Conservation (phyloP, 2,329 filamentous ascomycete genomes). For the Arthrobotrys iridis region DNA sequence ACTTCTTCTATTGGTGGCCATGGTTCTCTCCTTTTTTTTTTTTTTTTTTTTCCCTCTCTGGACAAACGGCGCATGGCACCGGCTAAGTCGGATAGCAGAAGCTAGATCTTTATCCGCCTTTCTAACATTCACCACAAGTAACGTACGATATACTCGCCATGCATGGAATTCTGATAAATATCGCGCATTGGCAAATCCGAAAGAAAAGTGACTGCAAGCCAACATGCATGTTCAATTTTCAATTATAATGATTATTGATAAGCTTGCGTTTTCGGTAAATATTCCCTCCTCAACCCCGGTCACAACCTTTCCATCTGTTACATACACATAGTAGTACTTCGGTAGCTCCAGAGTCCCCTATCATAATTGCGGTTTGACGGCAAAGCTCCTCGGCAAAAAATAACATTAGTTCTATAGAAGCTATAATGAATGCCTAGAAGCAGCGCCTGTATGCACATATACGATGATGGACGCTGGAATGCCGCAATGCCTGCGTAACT, state of each 20-base stretch:
- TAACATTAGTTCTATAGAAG: neutral
- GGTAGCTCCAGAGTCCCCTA: conserved; percentile 12
- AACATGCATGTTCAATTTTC: conserved; percentile 16
- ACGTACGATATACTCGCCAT: conserved; percentile 12
- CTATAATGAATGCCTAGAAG: conserved; percentile 12
- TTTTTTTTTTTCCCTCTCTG: neutral
- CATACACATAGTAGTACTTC: conserved; percentile 18
- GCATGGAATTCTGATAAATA: conserved; percentile 23
- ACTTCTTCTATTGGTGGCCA: conserved; percentile 3
- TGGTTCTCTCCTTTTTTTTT: too few species aligned
- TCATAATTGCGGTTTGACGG: conserved; percentile 35
- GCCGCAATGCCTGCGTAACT: neutral
- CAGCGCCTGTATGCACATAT: neutral
- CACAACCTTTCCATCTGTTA: too few species aligned
- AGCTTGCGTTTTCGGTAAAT: conserved; percentile 54
- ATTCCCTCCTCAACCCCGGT: conserved; percentile 22
- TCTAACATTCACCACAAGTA: neutral
- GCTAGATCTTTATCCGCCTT: conserved; percentile 10
- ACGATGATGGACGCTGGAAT: neutral
- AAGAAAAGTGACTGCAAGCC: conserved; percentile 16
- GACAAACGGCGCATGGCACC: conserved; percentile 38
- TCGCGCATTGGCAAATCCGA: conserved; percentile 36
- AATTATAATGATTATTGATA: conserved; percentile 35
- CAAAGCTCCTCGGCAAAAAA: conserved; percentile 43
- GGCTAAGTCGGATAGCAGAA: conserved; percentile 51